Evolutionary conservation across 139 green algal genomes (phyloP), one percentile per base, ranked within the genome.

Genomic region (Yamagishiella unicocca): DNA sequence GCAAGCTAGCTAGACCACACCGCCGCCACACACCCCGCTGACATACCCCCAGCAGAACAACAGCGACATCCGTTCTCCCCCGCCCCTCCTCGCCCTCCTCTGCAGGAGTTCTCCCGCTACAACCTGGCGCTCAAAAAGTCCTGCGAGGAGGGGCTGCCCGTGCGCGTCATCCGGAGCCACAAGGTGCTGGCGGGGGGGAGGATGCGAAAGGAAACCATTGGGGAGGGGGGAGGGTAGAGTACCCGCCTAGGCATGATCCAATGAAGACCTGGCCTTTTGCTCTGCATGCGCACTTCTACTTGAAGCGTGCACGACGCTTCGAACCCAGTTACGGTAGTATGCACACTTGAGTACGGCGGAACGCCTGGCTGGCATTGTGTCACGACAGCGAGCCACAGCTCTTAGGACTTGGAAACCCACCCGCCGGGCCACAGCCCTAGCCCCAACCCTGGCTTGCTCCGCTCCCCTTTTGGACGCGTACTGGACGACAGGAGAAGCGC

Each of bases 101-200:
- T 99, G 92, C 97, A 99, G 92, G 91, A 89, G 31, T 99, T 99
- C 91, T 90, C 95, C 19, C 95, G 83, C 45, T 96, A 94, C 88
- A 99, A 99, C 92, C 92, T 97, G 92, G 97, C 97, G 38, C 90
- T 99, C 53, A 89, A 93, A 70, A 38, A 96, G 61, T 97, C 93
- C 21, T 99, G 97, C 92, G 80, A 89, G 75, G 89, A 94, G 67
- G 97, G 97, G 12, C 92, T 97, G 80, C 97, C 97, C 25, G 93
- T 99, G 29, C 92, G 97, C 1, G 97, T 99, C 25, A 95, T 99
- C 31, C 93, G 97, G 45, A 98, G 94, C 1, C 90, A 91, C 93
- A 93, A 93, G 80, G 87, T 90, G 40, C 14, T 29, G 58, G 58
- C 58, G 58, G 58, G 50, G 50, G 50, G 17, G 50, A 12, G 50